A percentile compares a stretch with the other conserved stretches of the same genome.
These are phyloP conservation scores for Warburgia ugandensis DNA, from an alignment of 164 flowering plant genomes.

Conservation along the genomic window DNA sequence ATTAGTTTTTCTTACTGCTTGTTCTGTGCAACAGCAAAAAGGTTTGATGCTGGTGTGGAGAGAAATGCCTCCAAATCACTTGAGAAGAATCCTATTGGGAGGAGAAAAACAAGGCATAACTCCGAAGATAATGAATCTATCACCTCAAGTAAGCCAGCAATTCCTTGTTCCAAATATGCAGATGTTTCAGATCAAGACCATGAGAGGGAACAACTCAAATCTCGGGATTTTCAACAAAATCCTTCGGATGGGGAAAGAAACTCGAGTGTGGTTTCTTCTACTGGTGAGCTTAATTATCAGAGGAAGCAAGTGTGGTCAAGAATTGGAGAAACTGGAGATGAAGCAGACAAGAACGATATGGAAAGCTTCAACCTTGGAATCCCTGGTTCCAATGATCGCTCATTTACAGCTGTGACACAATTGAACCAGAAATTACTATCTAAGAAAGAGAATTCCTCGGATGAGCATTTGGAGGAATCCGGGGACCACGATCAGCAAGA, in stretches of 20 bases:
- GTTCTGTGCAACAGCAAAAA: conserved; percentile 34
- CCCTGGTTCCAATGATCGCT: conserved; percentile 11
- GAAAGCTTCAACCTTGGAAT: conserved; percentile 10
- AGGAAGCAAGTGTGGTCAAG: conserved; percentile 10
- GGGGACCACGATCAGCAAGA: conserved; percentile 7
- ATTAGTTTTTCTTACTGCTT: background rate
- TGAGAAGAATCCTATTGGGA: conserved; percentile 14
- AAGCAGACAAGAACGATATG: conserved; percentile 6
- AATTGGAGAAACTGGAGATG: conserved; percentile 7
- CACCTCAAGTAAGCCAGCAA: conserved; percentile 11
- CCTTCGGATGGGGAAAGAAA: conserved; percentile 2
- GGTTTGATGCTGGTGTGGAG: conserved; percentile 8
- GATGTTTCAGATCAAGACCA: conserved; percentile 7
- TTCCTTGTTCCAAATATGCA: conserved; percentile 5
- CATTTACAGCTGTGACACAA: conserved; percentile 8
- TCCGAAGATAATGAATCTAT: conserved; percentile 14
- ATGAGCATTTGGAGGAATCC: conserved; percentile 21
- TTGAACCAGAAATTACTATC: conserved; percentile 11
- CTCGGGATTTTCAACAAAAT: conserved; percentile 11
- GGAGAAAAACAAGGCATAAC: conserved; percentile 7
- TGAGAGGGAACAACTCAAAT: conserved; percentile 12
- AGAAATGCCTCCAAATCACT: conserved; percentile 4
- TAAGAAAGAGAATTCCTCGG: conserved; percentile 6
- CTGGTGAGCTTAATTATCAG: conserved; percentile 11
- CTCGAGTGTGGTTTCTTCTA: conserved; percentile 16